Conservation (phyloP, 2,329 filamentous ascomycete genomes). For the Cladosporium phlei region DNA sequence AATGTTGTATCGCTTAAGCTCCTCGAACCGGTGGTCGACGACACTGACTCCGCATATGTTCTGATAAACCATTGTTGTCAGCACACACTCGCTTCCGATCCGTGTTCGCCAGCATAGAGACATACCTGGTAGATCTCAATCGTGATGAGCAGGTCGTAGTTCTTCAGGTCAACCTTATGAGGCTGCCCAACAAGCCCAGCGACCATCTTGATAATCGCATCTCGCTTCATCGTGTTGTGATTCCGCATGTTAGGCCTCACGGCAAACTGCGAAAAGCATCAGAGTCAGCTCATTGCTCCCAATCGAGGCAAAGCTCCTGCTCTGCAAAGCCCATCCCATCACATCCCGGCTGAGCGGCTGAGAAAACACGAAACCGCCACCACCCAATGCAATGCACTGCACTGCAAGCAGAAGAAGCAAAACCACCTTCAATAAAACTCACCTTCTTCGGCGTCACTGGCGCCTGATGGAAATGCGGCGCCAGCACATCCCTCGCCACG, state of each 20-base stretch:
- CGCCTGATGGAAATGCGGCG: conserved; percentile 56
- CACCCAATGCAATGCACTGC: not conserved
- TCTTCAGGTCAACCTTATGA: conserved; percentile 72
- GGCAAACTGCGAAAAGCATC: conserved; percentile 62
- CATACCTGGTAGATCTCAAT: conserved; percentile 76
- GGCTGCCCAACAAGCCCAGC: conserved; percentile 60
- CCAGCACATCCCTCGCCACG: conserved; percentile 59
- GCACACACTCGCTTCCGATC: not conserved
- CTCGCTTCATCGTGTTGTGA: conserved; percentile 63
- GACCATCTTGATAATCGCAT: conserved; percentile 65
- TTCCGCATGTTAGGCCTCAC: conserved; percentile 75
- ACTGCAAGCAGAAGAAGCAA: too few relatives aligned
- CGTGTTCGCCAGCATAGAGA: conserved; percentile 6
- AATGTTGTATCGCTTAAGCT: conserved; percentile 71
- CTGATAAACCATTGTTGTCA: conserved; percentile 41
- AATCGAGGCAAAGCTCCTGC: too few relatives aligned
- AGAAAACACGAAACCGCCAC: not conserved
- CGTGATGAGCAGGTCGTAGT: conserved; percentile 73
- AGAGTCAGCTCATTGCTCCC: not conserved
- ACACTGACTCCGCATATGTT: conserved; percentile 75
- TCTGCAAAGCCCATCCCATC: too few relatives aligned
- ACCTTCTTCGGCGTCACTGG: conserved; percentile 51
- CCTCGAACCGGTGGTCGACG: conserved; percentile 68
- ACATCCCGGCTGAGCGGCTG: too few relatives aligned
- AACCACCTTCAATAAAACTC: too few relatives aligned